Percentiles rank a stretch among this genome's conserved stretches.
These are phyloP conservation scores for Schwanniomyces polymorphus DNA, from an alignment of 805 yeast genomes.

Conservation along the genomic window DNA sequence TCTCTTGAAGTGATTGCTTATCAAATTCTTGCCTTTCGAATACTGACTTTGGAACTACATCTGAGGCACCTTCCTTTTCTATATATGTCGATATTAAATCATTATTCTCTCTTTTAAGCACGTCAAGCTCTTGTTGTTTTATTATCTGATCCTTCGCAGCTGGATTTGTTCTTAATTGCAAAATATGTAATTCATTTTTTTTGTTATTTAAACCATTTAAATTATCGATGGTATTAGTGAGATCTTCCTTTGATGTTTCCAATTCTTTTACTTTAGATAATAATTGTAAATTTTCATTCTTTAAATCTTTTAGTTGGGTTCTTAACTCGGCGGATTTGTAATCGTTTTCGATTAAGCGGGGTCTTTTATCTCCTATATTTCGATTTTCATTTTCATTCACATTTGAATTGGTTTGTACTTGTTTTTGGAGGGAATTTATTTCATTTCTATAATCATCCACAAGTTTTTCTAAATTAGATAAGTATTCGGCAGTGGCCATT, in stretches of 20 bases:
- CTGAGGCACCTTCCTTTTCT: slow-evolving; percentile 12
- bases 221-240: slow-evolving; percentile 36
- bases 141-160: slow-evolving; percentile 59
- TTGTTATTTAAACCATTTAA: slow-evolving; percentile 17
- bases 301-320: slow-evolving; percentile 22
- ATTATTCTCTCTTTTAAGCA: slow-evolving; percentile 58
- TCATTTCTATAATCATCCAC: slow-evolving; percentile 58
- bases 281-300: slow-evolving; percentile 41
- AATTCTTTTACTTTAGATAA: slow-evolving; percentile 35
- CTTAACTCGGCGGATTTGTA: slow-evolving; percentile 6
- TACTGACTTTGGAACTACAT: slow-evolving; percentile 56
- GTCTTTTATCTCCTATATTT: slow-evolving; percentile 25
- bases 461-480: slow-evolving; percentile 44
- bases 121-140: slow-evolving; percentile 50
- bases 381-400: slow-evolving; percentile 6
- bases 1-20: slow-evolving; percentile 44
- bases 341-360: slow-evolving; percentile 19
- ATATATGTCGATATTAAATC: slow-evolving; percentile 42
- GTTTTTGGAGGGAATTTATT: slow-evolving; percentile 41
- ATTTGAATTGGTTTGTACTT: slow-evolving; percentile 1
- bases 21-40: slow-evolving; percentile 64
- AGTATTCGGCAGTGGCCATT: slow-evolving; percentile 34
- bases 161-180: slow-evolving; percentile 70
- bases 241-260: slow-evolving; percentile 30
- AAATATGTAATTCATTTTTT: slow-evolving; percentile 39